Percentiles rank a stretch among this genome's conserved stretches.
These are phyloP conservation scores for Globisporangium iwayamae DNA, from an alignment of 352 stramenopile species.

Conservation along the genomic window DNA sequence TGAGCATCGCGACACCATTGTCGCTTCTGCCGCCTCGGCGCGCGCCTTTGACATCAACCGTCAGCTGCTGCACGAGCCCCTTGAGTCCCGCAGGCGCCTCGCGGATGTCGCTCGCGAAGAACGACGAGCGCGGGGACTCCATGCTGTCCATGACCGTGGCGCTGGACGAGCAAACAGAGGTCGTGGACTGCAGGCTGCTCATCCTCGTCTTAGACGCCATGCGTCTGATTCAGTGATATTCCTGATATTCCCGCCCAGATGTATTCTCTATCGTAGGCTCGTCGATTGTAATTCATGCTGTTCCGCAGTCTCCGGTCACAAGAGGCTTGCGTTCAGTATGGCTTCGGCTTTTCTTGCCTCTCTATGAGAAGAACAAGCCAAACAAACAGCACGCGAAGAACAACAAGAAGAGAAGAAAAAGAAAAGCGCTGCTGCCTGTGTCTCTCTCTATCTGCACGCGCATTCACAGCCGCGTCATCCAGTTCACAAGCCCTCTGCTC, in stretches of 20 bases:
- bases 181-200: constrained; percentile 45
- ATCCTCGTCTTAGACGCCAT: constrained; percentile 22
- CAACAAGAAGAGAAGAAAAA: not conserved
- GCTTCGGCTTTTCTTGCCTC: constrained; percentile 1
- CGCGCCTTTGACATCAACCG: constrained; percentile 74
- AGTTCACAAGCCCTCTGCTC: too few species aligned
- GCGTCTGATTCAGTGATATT: not conserved
- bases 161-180: constrained; percentile 14
- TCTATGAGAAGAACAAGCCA: constrained; percentile 3
- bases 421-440: not conserved
- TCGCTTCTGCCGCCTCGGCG: not conserved
- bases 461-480: not conserved
- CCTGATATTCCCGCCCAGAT: not conserved
- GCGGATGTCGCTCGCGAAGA: constrained; percentile 1
- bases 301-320: not conserved
- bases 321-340: constrained; percentile 6
- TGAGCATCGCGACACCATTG: not conserved
- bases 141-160: constrained; percentile 13
- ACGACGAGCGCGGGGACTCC: constrained; percentile 10
- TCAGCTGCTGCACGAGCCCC: constrained; percentile 62
- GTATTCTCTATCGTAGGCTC: not conserved
- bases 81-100: constrained; percentile 57
- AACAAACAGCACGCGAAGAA: not conserved
- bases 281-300: not conserved
- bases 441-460: not conserved